Percentiles rank a stretch among this genome's conserved stretches.
Evolutionary conservation across 2,329 filamentous ascomycete genomes (phyloP).

Genomic region (Fusarium camptoceras): DNA sequence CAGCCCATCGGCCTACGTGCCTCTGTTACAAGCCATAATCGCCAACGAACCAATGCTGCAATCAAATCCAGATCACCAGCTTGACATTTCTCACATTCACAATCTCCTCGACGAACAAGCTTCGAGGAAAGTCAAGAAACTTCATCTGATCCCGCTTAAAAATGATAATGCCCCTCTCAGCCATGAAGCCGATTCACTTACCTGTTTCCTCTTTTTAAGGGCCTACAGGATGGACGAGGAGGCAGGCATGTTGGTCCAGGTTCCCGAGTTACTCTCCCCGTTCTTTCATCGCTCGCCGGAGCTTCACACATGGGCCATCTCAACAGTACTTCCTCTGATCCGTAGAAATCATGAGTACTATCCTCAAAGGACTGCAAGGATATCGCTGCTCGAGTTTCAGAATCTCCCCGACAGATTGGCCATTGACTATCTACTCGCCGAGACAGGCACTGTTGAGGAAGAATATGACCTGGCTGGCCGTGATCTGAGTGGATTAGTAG

Average conservation of each 20-base stretch:
- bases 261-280: slow-evolving; percentile 74
- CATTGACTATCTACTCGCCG: slow-evolving; percentile 70
- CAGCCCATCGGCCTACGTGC: slow-evolving; percentile 71
- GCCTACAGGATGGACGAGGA: slow-evolving; percentile 76
- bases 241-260: slow-evolving; percentile 76
- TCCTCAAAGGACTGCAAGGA: slow-evolving; percentile 58
- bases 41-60: slow-evolving; percentile 58
- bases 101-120: slow-evolving; percentile 72
- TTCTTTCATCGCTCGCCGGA: slow-evolving; percentile 72
- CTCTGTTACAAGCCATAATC: slow-evolving; percentile 69
- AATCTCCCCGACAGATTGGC: slow-evolving; percentile 68
- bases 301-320: slow-evolving; percentile 76
- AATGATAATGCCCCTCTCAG: slow-evolving; percentile 61
- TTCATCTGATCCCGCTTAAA: slow-evolving; percentile 70
- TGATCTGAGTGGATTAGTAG: slow-evolving; percentile 75
- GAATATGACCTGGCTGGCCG: slow-evolving; percentile 63
- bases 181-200: slow-evolving; percentile 65
- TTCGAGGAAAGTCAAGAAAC: slow-evolving; percentile 70
- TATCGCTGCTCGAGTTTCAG: slow-evolving; percentile 73
- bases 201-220: slow-evolving; percentile 74
- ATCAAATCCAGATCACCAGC: slow-evolving; percentile 54
- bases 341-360: slow-evolving; percentile 79
- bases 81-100: slow-evolving; percentile 69
- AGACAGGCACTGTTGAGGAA: slow-evolving; percentile 59
- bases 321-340: slow-evolving; percentile 75